phyloP scores from a whole-genome alignment of 106 monocot genomes.

The Apostasia shenzhenica region DNA sequence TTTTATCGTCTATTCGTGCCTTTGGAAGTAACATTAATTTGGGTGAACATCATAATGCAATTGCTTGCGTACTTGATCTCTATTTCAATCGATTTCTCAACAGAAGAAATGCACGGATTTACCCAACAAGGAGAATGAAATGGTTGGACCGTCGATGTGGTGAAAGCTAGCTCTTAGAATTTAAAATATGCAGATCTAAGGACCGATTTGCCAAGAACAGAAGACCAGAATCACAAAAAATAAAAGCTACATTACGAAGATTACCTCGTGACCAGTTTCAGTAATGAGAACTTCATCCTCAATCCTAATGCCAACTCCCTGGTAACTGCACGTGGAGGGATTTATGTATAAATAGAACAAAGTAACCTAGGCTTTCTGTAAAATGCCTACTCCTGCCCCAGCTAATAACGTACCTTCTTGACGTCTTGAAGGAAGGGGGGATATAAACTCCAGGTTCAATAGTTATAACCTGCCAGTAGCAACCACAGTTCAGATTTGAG shows the following conservation, averaged over 20 bases:
- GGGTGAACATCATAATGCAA: no score
- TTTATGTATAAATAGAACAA: neutral
- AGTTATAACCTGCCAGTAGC: constrained; percentile 62
- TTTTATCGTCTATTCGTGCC: no score
- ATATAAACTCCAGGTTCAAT: constrained; percentile 97
- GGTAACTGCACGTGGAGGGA: constrained; percentile 30
- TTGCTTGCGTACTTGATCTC: no score
- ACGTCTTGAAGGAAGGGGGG: constrained; percentile 42
- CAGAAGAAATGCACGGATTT: no score
- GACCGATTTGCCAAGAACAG: no score
- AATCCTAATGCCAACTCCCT: constrained; percentile 82
- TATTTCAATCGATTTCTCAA: no score
- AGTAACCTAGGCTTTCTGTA: neutral
- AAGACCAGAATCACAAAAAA: no score
- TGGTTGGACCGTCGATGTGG: no score
- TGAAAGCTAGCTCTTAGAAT: no score
- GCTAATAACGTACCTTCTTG: constrained; percentile 37
- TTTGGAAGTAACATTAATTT: no score
- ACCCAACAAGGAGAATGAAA: no score
- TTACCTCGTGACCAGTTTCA: constrained; percentile 84
- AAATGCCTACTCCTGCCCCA: neutral
- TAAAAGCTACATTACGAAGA: neutral
- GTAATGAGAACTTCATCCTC: constrained; percentile 98
- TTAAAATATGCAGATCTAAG: no score
- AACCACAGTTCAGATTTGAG: neutral